phyloP scores from a whole-genome alignment of 805 yeast genomes.

The Lipomyces kockii region DNA sequence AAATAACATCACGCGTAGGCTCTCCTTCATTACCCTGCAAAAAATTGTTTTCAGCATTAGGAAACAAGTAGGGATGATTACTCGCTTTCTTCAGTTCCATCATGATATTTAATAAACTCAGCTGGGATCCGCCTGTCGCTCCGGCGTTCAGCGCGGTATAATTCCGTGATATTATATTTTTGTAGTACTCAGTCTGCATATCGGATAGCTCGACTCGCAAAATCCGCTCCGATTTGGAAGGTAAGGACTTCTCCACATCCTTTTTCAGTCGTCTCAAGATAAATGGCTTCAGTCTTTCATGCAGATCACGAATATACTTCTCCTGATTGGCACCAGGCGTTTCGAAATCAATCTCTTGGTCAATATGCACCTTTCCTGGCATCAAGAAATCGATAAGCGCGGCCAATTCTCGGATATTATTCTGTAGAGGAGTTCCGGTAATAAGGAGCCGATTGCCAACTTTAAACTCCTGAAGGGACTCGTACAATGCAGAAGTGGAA shows the following conservation, averaged over 20 bases:
- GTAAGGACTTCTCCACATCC: constrained; percentile 95
- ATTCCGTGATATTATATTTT: constrained; percentile 89
- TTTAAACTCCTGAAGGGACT: constrained; percentile 79
- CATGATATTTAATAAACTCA: constrained; percentile 89
- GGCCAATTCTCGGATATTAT: constrained; percentile 91
- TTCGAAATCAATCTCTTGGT: constrained; percentile 94
- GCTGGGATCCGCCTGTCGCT: constrained; percentile 70
- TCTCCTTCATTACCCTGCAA: constrained; percentile 65
- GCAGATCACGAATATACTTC: constrained; percentile 82
- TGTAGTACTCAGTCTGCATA: constrained; percentile 91
- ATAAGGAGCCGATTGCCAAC: constrained; percentile 84
- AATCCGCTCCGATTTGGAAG: constrained; percentile 94
- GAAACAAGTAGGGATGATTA: constrained; percentile 94
- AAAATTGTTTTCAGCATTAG: constrained; percentile 83
- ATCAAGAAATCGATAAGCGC: constrained; percentile 92
- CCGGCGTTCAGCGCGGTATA: constrained; percentile 91
- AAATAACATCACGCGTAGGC: constrained; percentile 68
- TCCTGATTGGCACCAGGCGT: constrained; percentile 87
- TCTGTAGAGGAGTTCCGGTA: constrained; percentile 98
- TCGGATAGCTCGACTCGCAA: constrained; percentile 94
- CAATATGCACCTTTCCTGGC: constrained; percentile 92
- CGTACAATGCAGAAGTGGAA: constrained; percentile 90
- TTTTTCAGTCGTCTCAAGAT: constrained; percentile 91
- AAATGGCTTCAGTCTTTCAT: constrained; percentile 83
- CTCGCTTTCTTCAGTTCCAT: constrained; percentile 95